Base-by-base conservation (phyloP, 208 protist genomes). In the Crithidia mellificae region DNA sequence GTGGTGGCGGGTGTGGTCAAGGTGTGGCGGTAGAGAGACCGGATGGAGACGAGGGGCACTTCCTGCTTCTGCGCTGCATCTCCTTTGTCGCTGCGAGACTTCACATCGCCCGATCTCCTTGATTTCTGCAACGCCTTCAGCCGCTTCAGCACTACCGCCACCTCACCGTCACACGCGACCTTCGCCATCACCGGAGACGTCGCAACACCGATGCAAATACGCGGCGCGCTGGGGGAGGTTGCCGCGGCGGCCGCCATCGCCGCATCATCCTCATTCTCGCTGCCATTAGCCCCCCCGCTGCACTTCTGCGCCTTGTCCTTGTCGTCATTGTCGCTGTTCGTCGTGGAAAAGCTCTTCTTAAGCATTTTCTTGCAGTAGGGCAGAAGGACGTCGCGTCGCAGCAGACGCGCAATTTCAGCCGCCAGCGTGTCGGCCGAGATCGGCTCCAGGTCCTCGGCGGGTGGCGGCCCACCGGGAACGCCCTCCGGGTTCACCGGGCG, bases 81-180 rank as follows among this genome's bases (percentile, higher is more conserved):
- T 38, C 7, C 36, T 22, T 27, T 41, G 22, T 39, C 3, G 32
- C 43, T 49, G 43, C 19, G 19, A 49, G 43, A 20, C n/a, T 11
- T 49, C 7, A 0, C 17, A 2, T 0, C 19, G 38, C 24, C 24
- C 15, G 36, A 20, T 6, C 20, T 58, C 12, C 2, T 38, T 20
- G n/a, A 24, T 9, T 38, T 9, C 12, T 41, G 6, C 53, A 65
- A 14, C 22, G 30, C 49, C 43, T 50, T 6, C 38, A n/a, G 27
- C 50, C 34, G 63, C 6, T 19, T 56, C 49, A 30, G 25, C 63
- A 84, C 56, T 44, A 41, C 38, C 8, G 58, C 39, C 34, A 84
- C 80, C 55, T 89, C 78, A 1, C 62, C 81, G 29, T 93, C 86
- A 64, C 91, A 93, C 27, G 88, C 91, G 36, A 96, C 82, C 78